Evolutionary conservation across 2,329 filamentous ascomycete species (phyloP).

Genomic region (Fusarium graminum): DNA sequence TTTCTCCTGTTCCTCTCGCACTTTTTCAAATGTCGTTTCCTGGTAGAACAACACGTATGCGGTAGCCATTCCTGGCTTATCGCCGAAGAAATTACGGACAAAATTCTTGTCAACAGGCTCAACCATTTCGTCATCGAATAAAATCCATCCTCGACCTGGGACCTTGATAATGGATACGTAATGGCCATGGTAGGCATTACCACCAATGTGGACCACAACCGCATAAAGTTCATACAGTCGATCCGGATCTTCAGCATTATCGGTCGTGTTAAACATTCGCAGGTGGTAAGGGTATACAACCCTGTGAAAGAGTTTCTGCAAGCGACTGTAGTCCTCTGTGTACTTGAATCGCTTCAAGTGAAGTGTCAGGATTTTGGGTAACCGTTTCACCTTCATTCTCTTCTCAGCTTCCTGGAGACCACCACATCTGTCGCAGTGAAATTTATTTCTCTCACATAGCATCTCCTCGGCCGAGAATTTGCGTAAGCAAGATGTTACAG

Average conservation of each 20-base stretch:
- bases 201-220: constrained; percentile 96
- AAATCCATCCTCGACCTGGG: constrained; percentile 91
- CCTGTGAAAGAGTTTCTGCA: constrained; percentile 96
- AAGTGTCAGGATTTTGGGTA: constrained; percentile 90
- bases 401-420: constrained; percentile 98
- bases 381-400: constrained; percentile 97
- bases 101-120: constrained; percentile 98
- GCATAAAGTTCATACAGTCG: constrained; percentile 96
- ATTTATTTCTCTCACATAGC: constrained; percentile 98
- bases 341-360: constrained; percentile 99
- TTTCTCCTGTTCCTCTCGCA: constrained; percentile 82
- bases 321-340: constrained; percentile 90
- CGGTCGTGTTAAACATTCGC: constrained; percentile 96
- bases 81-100: constrained; percentile 96
- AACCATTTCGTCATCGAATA: constrained; percentile 99
- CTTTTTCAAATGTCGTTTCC: constrained; percentile 80
- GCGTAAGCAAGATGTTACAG: constrained; percentile 92
- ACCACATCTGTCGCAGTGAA: constrained; percentile 97
- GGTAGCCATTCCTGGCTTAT: constrained; percentile 89
- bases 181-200: constrained; percentile 96
- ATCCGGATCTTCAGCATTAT: constrained; percentile 93
- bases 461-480: constrained; percentile 99
- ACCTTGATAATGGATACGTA: constrained; percentile 99
- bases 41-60: constrained; percentile 99
- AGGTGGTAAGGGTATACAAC: constrained; percentile 98